phyloP scores from a whole-genome alignment of 23 red algal genomes.

The Cyanidioschyzon merolae region DNA sequence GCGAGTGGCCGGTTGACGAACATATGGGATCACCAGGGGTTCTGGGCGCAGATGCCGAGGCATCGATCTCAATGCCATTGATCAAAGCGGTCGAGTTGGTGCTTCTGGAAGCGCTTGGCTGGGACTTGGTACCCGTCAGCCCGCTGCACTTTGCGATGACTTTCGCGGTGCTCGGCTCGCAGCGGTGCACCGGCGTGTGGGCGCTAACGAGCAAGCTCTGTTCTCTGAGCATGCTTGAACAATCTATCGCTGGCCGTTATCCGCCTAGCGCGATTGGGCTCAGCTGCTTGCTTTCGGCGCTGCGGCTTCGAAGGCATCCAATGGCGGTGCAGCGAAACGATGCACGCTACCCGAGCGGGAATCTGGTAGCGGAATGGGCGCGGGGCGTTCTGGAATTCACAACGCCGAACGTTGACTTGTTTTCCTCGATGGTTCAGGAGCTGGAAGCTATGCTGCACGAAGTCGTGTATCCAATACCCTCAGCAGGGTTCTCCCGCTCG shows the following conservation, averaged over 20 bases:
- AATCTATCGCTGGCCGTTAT: background rate
- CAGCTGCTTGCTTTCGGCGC: background rate
- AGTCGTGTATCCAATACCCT: background rate
- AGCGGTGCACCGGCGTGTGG: background rate
- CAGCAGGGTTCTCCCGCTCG: background rate
- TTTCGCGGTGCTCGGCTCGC: background rate
- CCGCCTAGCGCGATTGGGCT: slow-evolving; percentile 5
- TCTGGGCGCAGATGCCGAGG: background rate
- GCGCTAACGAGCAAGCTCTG: background rate
- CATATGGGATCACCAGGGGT: background rate
- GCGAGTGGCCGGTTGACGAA: background rate
- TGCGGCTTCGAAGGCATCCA: background rate
- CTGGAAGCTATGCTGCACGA: background rate
- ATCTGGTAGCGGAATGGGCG: background rate
- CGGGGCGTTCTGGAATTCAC: background rate
- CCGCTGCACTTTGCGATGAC: slow-evolving; percentile 4
- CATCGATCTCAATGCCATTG: background rate
- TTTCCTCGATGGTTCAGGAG: background rate
- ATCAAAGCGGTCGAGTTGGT: slow-evolving; percentile 6
- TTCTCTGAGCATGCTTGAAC: background rate
- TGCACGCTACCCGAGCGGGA: background rate
- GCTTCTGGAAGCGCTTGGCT: background rate
- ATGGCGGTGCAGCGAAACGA: background rate
- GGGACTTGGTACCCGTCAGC: slow-evolving; percentile 1
- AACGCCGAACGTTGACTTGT: background rate